Percentiles rank a stretch among this genome's conserved stretches.
Conservation (phyloP, 163 green algal genomes). For the Prototheca wickerhamii region DNA sequence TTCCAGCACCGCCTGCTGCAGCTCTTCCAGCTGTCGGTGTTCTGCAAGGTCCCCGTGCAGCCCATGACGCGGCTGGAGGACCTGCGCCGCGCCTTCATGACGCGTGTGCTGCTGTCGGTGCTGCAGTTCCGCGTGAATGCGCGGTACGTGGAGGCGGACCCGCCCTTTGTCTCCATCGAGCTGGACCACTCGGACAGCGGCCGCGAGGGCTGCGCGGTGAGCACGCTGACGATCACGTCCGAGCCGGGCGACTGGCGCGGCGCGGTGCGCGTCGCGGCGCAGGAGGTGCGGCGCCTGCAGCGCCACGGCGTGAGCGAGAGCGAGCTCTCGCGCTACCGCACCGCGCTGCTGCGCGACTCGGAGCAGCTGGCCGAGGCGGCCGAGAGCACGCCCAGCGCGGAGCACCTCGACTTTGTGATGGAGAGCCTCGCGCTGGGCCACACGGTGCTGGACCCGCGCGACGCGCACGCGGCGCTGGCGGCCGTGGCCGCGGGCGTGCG, state of each 20-base stretch:
- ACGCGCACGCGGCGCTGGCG: conserved; percentile 71
- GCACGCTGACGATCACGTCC: conserved; percentile 83
- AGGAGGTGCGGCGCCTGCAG: conserved; percentile 88
- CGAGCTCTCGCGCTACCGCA: conserved; percentile 82
- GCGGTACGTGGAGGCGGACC: conserved; percentile 51
- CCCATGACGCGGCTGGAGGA: conserved; percentile 59
- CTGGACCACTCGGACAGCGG: conserved; percentile 79
- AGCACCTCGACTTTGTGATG: conserved; percentile 98
- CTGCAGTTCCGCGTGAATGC: conserved; percentile 86
- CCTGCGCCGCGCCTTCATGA: conserved; percentile 41
- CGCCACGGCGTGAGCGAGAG: conserved; percentile 74
- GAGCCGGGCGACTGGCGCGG: conserved; percentile 84
- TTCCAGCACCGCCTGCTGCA: conserved; percentile 94
- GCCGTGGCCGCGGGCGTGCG: conserved; percentile 60
- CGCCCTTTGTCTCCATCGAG: conserved; percentile 79
- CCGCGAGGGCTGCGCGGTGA: conserved; percentile 89
- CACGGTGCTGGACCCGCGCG: conserved; percentile 67
- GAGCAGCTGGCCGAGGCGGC: conserved; percentile 57
- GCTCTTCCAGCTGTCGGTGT: conserved; percentile 87
- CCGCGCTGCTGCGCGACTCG: conserved; percentile 83
- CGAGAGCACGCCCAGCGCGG: conserved; percentile 58
- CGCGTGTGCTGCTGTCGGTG: conserved; percentile 75
- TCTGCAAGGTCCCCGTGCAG: conserved; percentile 90
- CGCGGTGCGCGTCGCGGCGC: conserved; percentile 61
- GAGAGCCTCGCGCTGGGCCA: conserved; percentile 88